Evolutionary conservation across 2,329 filamentous ascomycete species (phyloP).

Genomic region (Penicillium sp.): DNA sequence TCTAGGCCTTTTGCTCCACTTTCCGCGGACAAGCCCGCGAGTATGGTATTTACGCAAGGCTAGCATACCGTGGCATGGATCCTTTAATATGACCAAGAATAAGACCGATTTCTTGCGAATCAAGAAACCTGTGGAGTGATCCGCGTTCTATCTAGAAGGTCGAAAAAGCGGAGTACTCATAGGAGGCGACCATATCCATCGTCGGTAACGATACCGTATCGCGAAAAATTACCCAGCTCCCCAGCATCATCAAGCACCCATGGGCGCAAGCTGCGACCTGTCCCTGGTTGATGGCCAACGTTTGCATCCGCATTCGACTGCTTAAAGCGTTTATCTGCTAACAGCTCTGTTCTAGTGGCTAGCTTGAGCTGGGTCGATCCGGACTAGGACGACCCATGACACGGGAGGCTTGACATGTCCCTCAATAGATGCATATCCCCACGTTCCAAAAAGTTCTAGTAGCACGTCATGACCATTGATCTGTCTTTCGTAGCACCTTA

Average conservation of each 20-base stretch:
- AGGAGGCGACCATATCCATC: too few relatives aligned
- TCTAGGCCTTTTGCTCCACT: slow-evolving; percentile 7
- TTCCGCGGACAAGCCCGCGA: neutral
- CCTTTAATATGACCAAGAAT: neutral
- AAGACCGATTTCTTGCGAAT: neutral
- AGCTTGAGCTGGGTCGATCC: slow-evolving; percentile 7
- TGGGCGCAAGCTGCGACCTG: neutral
- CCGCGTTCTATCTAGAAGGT: too few relatives aligned
- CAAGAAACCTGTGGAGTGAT: too few relatives aligned
- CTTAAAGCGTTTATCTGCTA: neutral
- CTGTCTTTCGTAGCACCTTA: slow-evolving; percentile 1
- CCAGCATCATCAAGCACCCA: neutral
- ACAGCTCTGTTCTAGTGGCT: slow-evolving; percentile 15
- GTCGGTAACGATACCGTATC: neutral
- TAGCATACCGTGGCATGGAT: neutral
- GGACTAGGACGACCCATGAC: slow-evolving; percentile 26
- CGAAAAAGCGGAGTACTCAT: too few relatives aligned
- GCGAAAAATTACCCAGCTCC: neutral
- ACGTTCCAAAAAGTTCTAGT: slow-evolving; percentile 7
- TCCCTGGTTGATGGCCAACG: slow-evolving; percentile 2
- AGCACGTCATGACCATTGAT: slow-evolving; percentile 23
- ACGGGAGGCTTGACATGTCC: slow-evolving; percentile 9
- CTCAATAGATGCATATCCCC: neutral
- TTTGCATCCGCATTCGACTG: neutral
- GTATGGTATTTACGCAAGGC: neutral